Base-by-base conservation (phyloP, 306 rosid species). In the Glycine latifolia region DNA sequence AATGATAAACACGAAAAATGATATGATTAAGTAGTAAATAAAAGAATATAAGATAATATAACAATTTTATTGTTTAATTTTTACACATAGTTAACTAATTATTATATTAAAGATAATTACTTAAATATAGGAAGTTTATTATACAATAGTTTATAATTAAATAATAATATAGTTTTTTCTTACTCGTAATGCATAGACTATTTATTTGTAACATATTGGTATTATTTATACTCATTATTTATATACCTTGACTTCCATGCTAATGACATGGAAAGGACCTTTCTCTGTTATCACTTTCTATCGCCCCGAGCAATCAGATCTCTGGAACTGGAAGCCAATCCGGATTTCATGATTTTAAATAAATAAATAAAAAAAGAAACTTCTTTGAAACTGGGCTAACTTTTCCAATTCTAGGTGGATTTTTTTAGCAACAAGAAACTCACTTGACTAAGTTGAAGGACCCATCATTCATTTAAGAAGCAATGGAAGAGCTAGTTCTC, bases 361-460 rank as follows among this genome's bases (percentile, higher is more conserved):
- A 17, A 17, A 17, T 10, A 31, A 7, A 20, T n/a, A 13, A 1
- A 46, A 82, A 82, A 49, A 52, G 82, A 47, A 79, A 79, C 62
- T 76, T 75, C 31, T 79, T 76, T 58, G 8, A 33, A 82, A 76
- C 53, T 10, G 49, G 47, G 15, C 7, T 37, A 37, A 4, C 3
- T 80, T 84, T 69, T 73, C 61, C 65, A 6, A 35, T 85, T 70
- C 75, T 20, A 59, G 62, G 81, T 81, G 63, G 81, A 75, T 37
- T 60, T 74, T 67, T 71, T 79, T n/a, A 52, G 71, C 61, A 60
- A 77, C 37, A 67, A 85, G 67, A 84, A 88, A 87, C 87, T 88
- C 91, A 85, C 88, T 89, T 80, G 91, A 84, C 79, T 81, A 79
- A 63, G 49, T 67, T 66, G 60, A 79, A 70, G 63, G 60, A 82